Base-by-base conservation (phyloP, 345 rosid species). In the Boechera stricta region DNA sequence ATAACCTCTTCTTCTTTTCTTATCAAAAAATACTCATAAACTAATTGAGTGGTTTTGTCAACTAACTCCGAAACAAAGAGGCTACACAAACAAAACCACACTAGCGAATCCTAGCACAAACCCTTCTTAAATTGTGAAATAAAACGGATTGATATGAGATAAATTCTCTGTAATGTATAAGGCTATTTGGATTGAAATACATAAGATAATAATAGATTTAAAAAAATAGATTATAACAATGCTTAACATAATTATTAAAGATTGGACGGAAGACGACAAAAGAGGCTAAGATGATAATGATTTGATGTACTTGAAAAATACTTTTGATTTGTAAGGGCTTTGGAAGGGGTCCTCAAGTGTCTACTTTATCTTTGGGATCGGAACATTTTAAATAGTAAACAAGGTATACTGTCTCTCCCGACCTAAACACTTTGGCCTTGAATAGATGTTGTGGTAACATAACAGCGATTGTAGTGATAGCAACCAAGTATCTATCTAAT, bases 231-330 rank as follows among this genome's bases (percentile, higher is more conserved):
- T 61, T 7, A 51, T 41, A 55, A 53, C 55, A 32, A 32, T 64
- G 45, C 58, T 49, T 32, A 64, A 5, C 38, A 35, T 6, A 24
- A 54, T 64, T 33, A 74, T 65, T 13, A 47, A 74, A 45, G 8
- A 56, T 33, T 56, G 59, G 73, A 61, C 5, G 26, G 41, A 62
- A 77, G 13, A 69, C 80, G 80, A 77, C 71, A 77, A 77, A 54
- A 63, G 71, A 54, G 11, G 58, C 59, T 54, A 49, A 13, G 35
- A 64, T 2, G 64, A 77, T 71, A 63, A 69, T 77, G 71, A 77
- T 77, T 63, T 70, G 71, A 57, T 77, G 80, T 77, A 70, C 80
- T 77, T 70, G 80, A 36, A 55, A 63, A 35, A 63, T 1, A 77
- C 80, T 70, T 70, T 77, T 63, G 76, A 64, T 71, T 63, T 62